Evolutionary conservation across 495 filamentous ascomycete genomes (phyloP).

Genomic region (Symbiotaphrina buchneri): DNA sequence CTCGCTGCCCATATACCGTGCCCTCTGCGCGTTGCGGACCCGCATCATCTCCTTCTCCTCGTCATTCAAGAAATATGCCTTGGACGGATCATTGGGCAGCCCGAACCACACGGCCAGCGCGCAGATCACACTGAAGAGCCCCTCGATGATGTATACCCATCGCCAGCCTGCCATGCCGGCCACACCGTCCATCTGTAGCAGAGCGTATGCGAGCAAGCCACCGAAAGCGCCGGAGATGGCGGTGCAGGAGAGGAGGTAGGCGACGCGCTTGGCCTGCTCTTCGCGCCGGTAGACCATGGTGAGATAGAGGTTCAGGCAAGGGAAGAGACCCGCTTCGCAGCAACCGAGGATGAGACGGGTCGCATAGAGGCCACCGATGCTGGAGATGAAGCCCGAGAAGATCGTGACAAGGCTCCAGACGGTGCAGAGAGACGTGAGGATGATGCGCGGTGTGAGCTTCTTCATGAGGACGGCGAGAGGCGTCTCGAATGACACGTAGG

Average conservation of each 20-base stretch:
- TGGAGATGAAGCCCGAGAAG: not conserved
- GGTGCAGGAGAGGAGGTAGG: not conserved
- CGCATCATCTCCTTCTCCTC: slow-evolving; percentile 29
- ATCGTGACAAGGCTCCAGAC: slow-evolving; percentile 1
- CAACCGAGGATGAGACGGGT: slow-evolving; percentile 37
- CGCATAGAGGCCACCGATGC: slow-evolving; percentile 22
- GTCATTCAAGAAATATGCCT: slow-evolving; percentile 21
- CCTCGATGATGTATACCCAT: slow-evolving; percentile 1
- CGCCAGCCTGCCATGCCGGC: not conserved
- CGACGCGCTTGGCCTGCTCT: not conserved
- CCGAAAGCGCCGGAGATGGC: not conserved
- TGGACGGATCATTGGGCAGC: slow-evolving; percentile 1
- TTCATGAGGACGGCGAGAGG: slow-evolving; percentile 22
- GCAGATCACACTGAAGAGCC: not conserved
- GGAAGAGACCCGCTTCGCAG: slow-evolving; percentile 17
- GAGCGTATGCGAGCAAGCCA: not conserved
- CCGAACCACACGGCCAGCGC: not conserved
- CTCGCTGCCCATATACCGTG: slow-evolving; percentile 22
- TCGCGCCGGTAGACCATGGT: not conserved
- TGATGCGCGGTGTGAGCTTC: slow-evolving; percentile 20
- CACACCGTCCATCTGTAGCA: not conserved
- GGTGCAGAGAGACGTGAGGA: slow-evolving; percentile 12
- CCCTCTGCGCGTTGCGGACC: slow-evolving; percentile 17
- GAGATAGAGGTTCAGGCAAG: not conserved
- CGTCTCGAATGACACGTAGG: slow-evolving; percentile 23